Base-by-base conservation (phyloP, 306 rosid species). In the Malus sieversii region DNA sequence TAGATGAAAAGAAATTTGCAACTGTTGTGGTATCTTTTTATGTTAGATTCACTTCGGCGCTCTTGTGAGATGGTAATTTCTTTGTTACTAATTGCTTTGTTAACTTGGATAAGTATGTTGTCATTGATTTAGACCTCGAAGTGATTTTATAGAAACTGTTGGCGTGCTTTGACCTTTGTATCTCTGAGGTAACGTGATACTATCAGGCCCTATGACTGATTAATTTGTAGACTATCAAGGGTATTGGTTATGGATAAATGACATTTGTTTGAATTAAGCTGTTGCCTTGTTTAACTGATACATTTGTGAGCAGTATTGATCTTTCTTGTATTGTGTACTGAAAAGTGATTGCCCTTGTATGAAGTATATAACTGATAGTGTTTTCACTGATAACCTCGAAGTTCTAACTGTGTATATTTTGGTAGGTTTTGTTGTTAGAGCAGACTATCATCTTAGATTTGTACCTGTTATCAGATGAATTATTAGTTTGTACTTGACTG, bases 401-500 rank as follows among this genome's bases (percentile, higher is more conserved):
- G 7, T 64, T 64, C 13, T 18, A 30, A 4, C 6, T 64, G 3
- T 63, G 12, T 12, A 12, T 12, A 13, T 27, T 72, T 72, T 72
- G 38, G 66, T 58, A 4, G 64, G 20, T 20, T 67, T 18, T 73
- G 63, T 42, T 57, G 33, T 66, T 51, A 62, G 32, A 62, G 62
- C 59, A 38, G 33, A 68, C 22, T 4, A 13, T 81, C 57, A 61
- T 27, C 10, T 62, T 14, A 33, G 6, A 22, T 55, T 14, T 20
- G 74, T 63, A 60, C 27, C 22, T 45, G 46, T 58, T 58, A 40
- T 5, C 53, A 29, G 22, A 61, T 77, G 73, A 65, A 20, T 69
- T 65, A 55, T 82, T 27, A 58, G 66, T 75, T 55, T 60, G 71
- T 74, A 75, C 71, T 84, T 78, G 75, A 64, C 80, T 76, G 58